These are phyloP conservation scores for Hypoxylon sp. DNA, from an alignment of 2,329 filamentous ascomycete species.

Conservation along the genomic window DNA sequence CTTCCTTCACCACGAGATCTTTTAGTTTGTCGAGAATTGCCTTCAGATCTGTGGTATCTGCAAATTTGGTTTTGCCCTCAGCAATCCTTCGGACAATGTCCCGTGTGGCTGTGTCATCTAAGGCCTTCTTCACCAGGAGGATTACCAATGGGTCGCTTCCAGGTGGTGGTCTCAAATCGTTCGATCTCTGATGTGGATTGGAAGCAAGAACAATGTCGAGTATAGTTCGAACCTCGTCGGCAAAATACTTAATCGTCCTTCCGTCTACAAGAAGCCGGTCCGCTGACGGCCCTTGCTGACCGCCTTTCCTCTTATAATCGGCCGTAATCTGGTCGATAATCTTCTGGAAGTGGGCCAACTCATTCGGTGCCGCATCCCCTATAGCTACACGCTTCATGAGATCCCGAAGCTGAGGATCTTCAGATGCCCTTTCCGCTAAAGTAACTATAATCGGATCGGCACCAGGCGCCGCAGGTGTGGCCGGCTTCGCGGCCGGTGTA, in stretches of 20 bases:
- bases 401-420: conserved; percentile 79
- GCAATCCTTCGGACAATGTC: conserved; percentile 70
- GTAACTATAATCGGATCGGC: conserved; percentile 86
- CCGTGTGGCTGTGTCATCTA: conserved; percentile 66
- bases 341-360: conserved; percentile 81
- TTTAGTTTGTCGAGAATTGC: conserved; percentile 65
- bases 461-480: conserved; percentile 54
- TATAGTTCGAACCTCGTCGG: conserved; percentile 70
- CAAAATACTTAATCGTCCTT: conserved; percentile 72
- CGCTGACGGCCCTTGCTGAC: conserved; percentile 67
- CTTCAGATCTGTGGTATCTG: conserved; percentile 70
- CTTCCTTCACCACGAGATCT: conserved; percentile 60
- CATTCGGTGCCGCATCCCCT: conserved; percentile 78
- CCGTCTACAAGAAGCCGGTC: conserved; percentile 69
- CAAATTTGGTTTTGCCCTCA: conserved; percentile 64
- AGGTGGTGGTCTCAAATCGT: conserved; percentile 66
- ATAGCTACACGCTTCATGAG: conserved; percentile 88
- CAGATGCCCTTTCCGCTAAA: conserved; percentile 80
- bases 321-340: conserved; percentile 84
- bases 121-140: conserved; percentile 68
- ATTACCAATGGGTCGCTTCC: conserved; percentile 71
- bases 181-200: conserved; percentile 70
- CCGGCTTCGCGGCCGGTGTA: conserved; percentile 41
- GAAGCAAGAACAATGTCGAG: conserved; percentile 71
- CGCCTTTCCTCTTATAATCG: conserved; percentile 68